These are phyloP conservation scores for Plasmodium knowlesi DNA, from an alignment of 169 alveolate species.

Conservation along the genomic window DNA sequence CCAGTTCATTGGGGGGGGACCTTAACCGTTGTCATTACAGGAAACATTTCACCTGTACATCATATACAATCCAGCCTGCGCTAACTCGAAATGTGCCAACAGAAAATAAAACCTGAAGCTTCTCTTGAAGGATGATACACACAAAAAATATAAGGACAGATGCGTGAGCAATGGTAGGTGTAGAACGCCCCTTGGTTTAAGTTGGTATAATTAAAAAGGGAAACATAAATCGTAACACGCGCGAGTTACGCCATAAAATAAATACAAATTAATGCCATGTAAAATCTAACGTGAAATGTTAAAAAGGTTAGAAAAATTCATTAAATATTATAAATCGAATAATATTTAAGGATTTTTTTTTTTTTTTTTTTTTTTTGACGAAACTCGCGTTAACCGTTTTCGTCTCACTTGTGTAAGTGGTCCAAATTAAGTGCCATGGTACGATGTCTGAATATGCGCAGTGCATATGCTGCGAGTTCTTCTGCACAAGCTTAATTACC, in stretches of 20 bases:
- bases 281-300: not conserved
- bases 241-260: not conserved
- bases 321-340: slow-evolving; percentile 1
- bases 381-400: not conserved
- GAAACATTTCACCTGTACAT: too few species aligned
- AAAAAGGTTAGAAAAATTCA: not conserved
- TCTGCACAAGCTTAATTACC: not conserved
- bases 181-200: not conserved
- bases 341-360: not conserved
- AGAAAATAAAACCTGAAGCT: not conserved
- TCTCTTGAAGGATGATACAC: not conserved
- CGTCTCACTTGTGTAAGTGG: not conserved
- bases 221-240: not conserved
- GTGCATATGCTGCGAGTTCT: not conserved
- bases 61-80: not conserved
- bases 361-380: not conserved
- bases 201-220: not conserved
- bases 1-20: too few species aligned
- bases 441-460: not conserved
- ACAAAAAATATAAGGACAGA: not conserved
- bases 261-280: not conserved
- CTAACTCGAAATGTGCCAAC: not conserved
- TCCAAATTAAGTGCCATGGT: not conserved
- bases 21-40: too few species aligned
- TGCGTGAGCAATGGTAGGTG: not conserved